phyloP scores from a whole-genome alignment of 192 early-diverging fungal genomes.

The Physocladia obscura region DNA sequence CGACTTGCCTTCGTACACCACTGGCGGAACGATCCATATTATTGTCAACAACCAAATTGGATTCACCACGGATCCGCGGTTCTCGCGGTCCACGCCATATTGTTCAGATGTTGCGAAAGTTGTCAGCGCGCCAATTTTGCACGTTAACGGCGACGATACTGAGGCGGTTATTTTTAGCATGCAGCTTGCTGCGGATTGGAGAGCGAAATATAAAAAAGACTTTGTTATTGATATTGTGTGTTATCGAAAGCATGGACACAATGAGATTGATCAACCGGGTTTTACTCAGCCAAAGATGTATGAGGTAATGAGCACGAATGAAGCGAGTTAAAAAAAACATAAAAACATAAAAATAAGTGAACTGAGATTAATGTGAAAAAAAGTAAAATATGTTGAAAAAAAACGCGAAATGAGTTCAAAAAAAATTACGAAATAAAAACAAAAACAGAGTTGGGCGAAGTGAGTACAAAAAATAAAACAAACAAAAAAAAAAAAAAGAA shows the following conservation, averaged over 20 bases:
- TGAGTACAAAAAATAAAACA: no score
- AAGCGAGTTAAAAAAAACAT: no score
- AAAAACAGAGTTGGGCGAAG: no score
- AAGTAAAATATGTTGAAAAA: no score
- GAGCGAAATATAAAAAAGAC: slow-evolving; percentile 92
- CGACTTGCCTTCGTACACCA: slow-evolving; percentile 92
- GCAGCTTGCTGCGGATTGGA: slow-evolving; percentile 94
- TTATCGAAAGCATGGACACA: slow-evolving; percentile 97
- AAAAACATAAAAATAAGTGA: no score
- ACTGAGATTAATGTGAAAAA: no score
- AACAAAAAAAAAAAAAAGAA: not conserved
- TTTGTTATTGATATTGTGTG: slow-evolving; percentile 96
- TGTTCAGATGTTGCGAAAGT: slow-evolving; percentile 97
- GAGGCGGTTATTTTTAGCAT: slow-evolving; percentile 95
- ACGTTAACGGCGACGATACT: slow-evolving; percentile 97
- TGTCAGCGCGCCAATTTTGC: slow-evolving; percentile 94
- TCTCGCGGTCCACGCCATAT: slow-evolving; percentile 91
- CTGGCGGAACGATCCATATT: slow-evolving; percentile 95
- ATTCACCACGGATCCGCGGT: slow-evolving; percentile 97
- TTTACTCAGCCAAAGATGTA: slow-evolving; percentile 99
- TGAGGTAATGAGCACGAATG: slow-evolving; percentile 51
- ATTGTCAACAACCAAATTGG: slow-evolving; percentile 99
- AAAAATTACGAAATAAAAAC: no score
- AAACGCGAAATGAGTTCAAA: no score
- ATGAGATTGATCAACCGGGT: slow-evolving; percentile 97